Percentiles rank a stretch among this genome's conserved stretches.
Conservation (phyloP, 805 yeast genomes). For the Vanderwaltozyma verrucispora region DNA sequence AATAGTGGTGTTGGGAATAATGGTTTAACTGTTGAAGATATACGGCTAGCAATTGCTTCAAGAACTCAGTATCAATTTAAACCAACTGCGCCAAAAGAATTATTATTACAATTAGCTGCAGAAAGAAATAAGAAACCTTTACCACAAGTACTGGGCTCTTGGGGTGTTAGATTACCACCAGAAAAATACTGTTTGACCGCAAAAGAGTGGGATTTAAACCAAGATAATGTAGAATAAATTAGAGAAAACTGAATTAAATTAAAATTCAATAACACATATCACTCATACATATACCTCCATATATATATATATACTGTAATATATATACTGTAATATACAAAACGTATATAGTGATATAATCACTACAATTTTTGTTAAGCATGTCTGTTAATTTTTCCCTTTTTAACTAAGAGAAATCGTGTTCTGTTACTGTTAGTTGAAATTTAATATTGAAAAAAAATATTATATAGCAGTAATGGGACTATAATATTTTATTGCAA, state of each 20-base stretch:
- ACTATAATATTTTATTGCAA: too few species aligned
- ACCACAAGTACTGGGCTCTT: conserved; percentile 83
- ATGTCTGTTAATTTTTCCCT: too few species aligned
- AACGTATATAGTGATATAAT: too few species aligned
- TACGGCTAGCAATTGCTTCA: conserved; percentile 86
- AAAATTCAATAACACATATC: too few species aligned
- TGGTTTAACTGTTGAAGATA: conserved; percentile 74
- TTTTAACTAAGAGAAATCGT: too few species aligned
- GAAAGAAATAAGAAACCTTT: conserved; percentile 84
- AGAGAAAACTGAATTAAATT: conserved; percentile 24
- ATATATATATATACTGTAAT: too few species aligned
- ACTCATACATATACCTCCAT: too few species aligned
- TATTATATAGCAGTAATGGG: too few species aligned
- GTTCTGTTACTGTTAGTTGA: too few species aligned
- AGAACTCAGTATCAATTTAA: conserved; percentile 93
- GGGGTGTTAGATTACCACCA: conserved; percentile 93
- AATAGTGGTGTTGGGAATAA: conserved; percentile 15
- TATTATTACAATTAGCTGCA: conserved; percentile 79
- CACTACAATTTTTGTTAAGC: too few species aligned
- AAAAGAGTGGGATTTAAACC: conserved; percentile 20
- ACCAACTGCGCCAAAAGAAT: conserved; percentile 85
- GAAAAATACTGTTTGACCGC: conserved; percentile 91
- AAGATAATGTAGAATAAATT: not conserved
- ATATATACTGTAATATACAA: too few species aligned
- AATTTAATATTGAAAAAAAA: too few species aligned